Percentiles rank a stretch among this genome's conserved stretches.
Evolutionary conservation across 2,329 filamentous ascomycete genomes (phyloP).

Genomic region (Trichoderma sp.): DNA sequence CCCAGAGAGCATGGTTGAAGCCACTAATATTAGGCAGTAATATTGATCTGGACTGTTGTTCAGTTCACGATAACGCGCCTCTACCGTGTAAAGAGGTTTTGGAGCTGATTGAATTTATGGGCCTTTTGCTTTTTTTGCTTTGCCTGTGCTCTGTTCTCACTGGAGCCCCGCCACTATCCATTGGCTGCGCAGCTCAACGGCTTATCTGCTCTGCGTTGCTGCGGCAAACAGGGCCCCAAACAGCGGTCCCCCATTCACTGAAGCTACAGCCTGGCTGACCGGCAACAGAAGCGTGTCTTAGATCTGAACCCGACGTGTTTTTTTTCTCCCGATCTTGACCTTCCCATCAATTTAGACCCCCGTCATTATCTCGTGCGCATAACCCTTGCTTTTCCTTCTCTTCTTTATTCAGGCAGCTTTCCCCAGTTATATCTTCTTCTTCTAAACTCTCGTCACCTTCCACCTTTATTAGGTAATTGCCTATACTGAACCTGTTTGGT

Average conservation of each 20-base stretch:
- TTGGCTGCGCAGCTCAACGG: conserved; percentile 19
- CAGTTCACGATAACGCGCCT: conserved; percentile 29
- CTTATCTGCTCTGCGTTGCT: conserved; percentile 29
- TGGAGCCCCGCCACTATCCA: conserved; percentile 14
- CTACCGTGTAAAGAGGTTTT: conserved; percentile 41
- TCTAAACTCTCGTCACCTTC: background rate
- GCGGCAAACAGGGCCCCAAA: conserved; percentile 28
- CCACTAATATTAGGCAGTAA: background rate
- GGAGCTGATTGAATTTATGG: background rate
- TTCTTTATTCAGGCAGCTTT: conserved; percentile 1
- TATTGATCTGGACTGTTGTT: background rate
- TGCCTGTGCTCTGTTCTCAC: background rate
- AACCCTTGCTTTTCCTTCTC: conserved; percentile 11
- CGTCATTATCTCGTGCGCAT: conserved; percentile 1
- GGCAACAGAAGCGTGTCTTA: conserved; percentile 22
- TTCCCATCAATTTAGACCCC: conserved; percentile 5
- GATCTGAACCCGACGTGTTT: background rate
- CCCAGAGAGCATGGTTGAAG: background rate
- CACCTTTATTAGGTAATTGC: conserved; percentile 7
- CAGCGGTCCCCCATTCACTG: background rate
- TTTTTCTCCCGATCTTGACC: conserved; percentile 16
- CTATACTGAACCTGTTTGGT: conserved; percentile 3
- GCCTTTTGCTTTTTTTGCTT: background rate
- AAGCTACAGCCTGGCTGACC: conserved; percentile 7
- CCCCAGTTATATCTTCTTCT: background rate